These are phyloP conservation scores for Phoma sp. DNA, from an alignment of 2,329 filamentous ascomycete genomes.

Conservation along the genomic window DNA sequence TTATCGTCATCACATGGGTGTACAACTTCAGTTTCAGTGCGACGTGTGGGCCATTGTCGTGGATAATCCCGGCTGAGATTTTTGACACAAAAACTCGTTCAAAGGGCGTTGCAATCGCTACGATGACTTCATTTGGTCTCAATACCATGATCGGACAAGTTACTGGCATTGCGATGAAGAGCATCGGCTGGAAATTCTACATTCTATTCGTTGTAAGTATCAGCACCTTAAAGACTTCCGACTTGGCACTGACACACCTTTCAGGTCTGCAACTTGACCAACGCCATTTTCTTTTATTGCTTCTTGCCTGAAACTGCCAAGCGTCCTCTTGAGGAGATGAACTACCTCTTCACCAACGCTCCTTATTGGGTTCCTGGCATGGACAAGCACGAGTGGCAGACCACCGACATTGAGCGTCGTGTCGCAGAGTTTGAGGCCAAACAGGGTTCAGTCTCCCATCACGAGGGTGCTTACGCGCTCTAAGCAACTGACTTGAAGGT, in stretches of 20 bases:
- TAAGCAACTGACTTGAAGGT: neutral
- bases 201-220: constrained; percentile 63
- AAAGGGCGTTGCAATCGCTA: constrained; percentile 77
- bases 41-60: constrained; percentile 72
- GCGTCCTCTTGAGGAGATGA: constrained; percentile 73
- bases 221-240: neutral
- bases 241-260: neutral
- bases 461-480: constrained; percentile 16
- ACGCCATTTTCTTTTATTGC: constrained; percentile 72
- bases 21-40: constrained; percentile 81
- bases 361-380: constrained; percentile 68
- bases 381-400: constrained; percentile 60
- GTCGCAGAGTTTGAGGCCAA: constrained; percentile 66
- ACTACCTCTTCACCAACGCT: constrained; percentile 69
- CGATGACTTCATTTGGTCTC: constrained; percentile 76
- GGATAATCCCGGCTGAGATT: constrained; percentile 73
- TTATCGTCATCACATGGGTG: constrained; percentile 79
- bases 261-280: constrained; percentile 71
- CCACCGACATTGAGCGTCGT: constrained; percentile 65
- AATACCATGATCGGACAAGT: constrained; percentile 78
- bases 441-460: constrained; percentile 36
- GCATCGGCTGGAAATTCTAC: constrained; percentile 65
- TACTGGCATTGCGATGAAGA: constrained; percentile 66
- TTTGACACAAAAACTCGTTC: constrained; percentile 79
- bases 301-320: constrained; percentile 72